Evolutionary conservation across 1,284 basidiomycete species (phyloP).

Genomic region (Moesziomyces antarcticus): DNA sequence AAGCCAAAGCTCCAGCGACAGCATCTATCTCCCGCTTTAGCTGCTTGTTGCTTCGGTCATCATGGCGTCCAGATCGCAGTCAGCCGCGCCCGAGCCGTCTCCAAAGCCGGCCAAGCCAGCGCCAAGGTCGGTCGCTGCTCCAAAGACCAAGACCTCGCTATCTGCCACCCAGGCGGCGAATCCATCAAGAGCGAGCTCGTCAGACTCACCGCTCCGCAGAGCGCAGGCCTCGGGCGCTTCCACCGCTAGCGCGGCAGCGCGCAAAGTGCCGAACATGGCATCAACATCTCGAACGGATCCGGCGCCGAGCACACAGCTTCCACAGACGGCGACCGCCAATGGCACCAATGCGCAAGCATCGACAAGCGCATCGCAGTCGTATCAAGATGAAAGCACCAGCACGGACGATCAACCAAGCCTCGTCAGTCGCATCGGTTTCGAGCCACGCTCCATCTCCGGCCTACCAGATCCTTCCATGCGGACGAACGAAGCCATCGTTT

Average conservation of each 20-base stretch:
- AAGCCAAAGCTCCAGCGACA: too few relatives aligned
- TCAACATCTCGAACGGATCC: not conserved
- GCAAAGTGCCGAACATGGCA: slow-evolving; percentile 4
- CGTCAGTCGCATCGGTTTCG: slow-evolving; percentile 41
- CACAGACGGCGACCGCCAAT: not conserved
- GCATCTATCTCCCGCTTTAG: too few relatives aligned
- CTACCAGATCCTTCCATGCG: slow-evolving; percentile 28
- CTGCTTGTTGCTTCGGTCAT: not conserved
- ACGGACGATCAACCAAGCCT: slow-evolving; percentile 17
- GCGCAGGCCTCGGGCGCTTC: not conserved
- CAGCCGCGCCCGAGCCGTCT: not conserved
- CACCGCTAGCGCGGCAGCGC: not conserved
- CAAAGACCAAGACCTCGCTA: not conserved
- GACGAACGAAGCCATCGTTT: slow-evolving; percentile 71
- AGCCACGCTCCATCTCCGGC: slow-evolving; percentile 36
- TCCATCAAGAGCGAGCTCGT: slow-evolving; percentile 3
- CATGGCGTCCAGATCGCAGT: not conserved
- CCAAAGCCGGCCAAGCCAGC: not conserved
- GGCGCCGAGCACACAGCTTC: not conserved
- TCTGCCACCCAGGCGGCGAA: not conserved
- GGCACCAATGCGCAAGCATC: not conserved
- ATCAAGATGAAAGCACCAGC: slow-evolving; percentile 22
- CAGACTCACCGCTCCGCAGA: slow-evolving; percentile 8
- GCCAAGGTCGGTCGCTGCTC: not conserved
- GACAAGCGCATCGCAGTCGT: not conserved